These are phyloP conservation scores for Penicillium sp. DNA, from an alignment of 2,329 filamentous ascomycete genomes.

Conservation along the genomic window DNA sequence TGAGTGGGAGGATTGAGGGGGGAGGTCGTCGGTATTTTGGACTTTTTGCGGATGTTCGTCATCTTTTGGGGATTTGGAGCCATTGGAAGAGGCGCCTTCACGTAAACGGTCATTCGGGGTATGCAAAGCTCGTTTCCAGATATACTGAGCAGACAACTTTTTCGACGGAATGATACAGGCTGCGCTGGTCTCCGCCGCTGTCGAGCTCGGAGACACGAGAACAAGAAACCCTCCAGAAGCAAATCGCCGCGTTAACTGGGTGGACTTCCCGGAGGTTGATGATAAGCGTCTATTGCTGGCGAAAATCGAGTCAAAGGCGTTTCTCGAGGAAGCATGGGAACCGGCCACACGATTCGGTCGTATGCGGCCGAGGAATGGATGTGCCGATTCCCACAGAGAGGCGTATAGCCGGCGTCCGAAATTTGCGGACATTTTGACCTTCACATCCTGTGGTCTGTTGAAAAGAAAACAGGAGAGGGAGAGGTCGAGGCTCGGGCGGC, in stretches of 20 bases:
- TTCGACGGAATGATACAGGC: slow-evolving; percentile 35
- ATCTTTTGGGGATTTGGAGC: slow-evolving; percentile 18
- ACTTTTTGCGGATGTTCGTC: slow-evolving; percentile 8
- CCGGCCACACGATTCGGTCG: slow-evolving; percentile 29
- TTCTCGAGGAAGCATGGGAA: slow-evolving; percentile 18
- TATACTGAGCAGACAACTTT: slow-evolving; percentile 34
- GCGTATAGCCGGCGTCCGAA: slow-evolving; percentile 52
- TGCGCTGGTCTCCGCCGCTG: slow-evolving; percentile 37
- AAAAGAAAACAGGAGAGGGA: slow-evolving; percentile 4
- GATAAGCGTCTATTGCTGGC: slow-evolving; percentile 20
- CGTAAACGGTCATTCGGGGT: slow-evolving; percentile 27
- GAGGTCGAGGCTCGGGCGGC: slow-evolving; percentile 8
- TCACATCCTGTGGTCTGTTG: slow-evolving; percentile 45
- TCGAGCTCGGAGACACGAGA: slow-evolving; percentile 42
- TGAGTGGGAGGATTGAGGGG: slow-evolving; percentile 5
- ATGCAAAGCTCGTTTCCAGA: slow-evolving; percentile 37
- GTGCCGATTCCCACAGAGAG: slow-evolving; percentile 44
- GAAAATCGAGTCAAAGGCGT: slow-evolving; percentile 17
- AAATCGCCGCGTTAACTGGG: slow-evolving; percentile 54
- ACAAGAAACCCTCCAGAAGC: slow-evolving; percentile 59
- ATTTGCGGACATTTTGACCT: slow-evolving; percentile 48
- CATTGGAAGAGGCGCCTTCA: slow-evolving; percentile 20
- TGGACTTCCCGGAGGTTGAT: slow-evolving; percentile 29
- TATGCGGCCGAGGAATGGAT: slow-evolving; percentile 35
- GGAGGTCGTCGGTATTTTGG: slow-evolving; percentile 12